Evolutionary conservation across 1,139 yeast genomes (phyloP).

Genomic region (Yamadazyma diddensiae): DNA sequence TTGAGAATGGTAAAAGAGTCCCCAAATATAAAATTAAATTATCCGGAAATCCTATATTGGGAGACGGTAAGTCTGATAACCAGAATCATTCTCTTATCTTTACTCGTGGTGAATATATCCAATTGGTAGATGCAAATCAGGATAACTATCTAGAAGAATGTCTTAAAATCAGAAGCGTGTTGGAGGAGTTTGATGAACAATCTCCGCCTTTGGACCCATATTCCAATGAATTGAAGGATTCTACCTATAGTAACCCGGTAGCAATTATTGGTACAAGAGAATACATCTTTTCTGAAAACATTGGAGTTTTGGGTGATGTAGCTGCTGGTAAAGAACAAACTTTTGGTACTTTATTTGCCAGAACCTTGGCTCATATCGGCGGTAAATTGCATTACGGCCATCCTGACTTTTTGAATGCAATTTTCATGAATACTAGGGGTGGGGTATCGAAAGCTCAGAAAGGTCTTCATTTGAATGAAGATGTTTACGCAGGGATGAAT

Average conservation of each 20-base stretch:
- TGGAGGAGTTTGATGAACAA: constrained; percentile 50
- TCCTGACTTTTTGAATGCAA: constrained; percentile 50
- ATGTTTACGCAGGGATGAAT: constrained; percentile 57
- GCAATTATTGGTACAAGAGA: constrained; percentile 57
- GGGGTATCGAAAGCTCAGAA: constrained; percentile 57
- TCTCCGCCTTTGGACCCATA: constrained; percentile 33
- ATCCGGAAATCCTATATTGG: constrained; percentile 54
- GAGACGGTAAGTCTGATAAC: constrained; percentile 58
- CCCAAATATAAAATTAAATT: constrained; percentile 45
- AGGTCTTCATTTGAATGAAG: constrained; percentile 54
- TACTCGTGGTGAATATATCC: constrained; percentile 53
- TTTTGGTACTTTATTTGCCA: constrained; percentile 53
- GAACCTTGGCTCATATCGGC: constrained; percentile 54
- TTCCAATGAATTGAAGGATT: constrained; percentile 21
- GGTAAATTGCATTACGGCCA: constrained; percentile 58
- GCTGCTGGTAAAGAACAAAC: constrained; percentile 61
- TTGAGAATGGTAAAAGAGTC: constrained; percentile 30
- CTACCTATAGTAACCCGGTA: constrained; percentile 37
- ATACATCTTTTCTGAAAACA: constrained; percentile 53
- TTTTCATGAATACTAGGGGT: constrained; percentile 54
- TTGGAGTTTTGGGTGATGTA: constrained; percentile 53
- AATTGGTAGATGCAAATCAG: constrained; percentile 55
- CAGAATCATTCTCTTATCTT: constrained; percentile 52
- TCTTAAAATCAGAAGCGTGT: constrained; percentile 47
- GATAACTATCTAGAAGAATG: constrained; percentile 57